Percentiles rank a stretch among this genome's conserved stretches.
Conservation (phyloP, 2,329 filamentous ascomycete genomes). For the Septoria linicola region DNA sequence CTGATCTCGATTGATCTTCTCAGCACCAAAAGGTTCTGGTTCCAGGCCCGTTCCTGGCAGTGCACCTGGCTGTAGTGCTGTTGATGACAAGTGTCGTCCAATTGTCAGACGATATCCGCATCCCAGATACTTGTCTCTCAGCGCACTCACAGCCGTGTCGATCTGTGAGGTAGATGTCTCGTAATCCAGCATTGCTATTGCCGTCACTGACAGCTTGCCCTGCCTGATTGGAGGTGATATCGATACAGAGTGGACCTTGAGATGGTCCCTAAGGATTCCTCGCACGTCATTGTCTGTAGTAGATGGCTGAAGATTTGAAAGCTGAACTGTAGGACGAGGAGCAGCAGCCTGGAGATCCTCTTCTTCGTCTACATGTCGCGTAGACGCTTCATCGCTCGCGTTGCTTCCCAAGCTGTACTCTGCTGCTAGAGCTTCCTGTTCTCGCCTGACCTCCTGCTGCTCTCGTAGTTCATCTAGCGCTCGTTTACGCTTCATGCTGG, state of each 20-base stretch:
- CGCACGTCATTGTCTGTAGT: slow-evolving; percentile 65
- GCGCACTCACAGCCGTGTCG: slow-evolving; percentile 70
- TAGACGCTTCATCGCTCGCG: slow-evolving; percentile 33
- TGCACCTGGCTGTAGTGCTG: slow-evolving; percentile 20
- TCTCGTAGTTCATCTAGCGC: slow-evolving; percentile 37
- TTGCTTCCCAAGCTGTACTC: slow-evolving; percentile 15
- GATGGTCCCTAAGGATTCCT: slow-evolving; percentile 25
- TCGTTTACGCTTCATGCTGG: slow-evolving; percentile 37
- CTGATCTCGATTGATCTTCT: slow-evolving; percentile 27
- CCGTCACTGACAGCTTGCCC: slow-evolving; percentile 66
- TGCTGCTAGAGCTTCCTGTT: slow-evolving; percentile 27
- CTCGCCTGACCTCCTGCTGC: slow-evolving; percentile 30
- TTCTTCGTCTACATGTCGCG: slow-evolving; percentile 17
- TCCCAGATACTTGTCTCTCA: slow-evolving; percentile 83
- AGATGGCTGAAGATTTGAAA: slow-evolving; percentile 55
- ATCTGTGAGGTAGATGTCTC: slow-evolving; percentile 83
- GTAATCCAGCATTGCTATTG: slow-evolving; percentile 76
- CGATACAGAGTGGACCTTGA: slow-evolving; percentile 32
- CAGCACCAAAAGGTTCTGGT: slow-evolving; percentile 35
- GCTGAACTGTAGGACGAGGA: slow-evolving; percentile 54
- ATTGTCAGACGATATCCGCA: slow-evolving; percentile 79
- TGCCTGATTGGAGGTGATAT: slow-evolving; percentile 23
- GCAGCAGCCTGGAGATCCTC: slow-evolving; percentile 47
- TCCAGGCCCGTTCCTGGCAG: slow-evolving; percentile 16
- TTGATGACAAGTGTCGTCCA: slow-evolving; percentile 77